Percentiles rank a stretch among this genome's conserved stretches.
phyloP scores from a whole-genome alignment of 805 yeast genomes.

The Pichia nanzhaoensis region DNA sequence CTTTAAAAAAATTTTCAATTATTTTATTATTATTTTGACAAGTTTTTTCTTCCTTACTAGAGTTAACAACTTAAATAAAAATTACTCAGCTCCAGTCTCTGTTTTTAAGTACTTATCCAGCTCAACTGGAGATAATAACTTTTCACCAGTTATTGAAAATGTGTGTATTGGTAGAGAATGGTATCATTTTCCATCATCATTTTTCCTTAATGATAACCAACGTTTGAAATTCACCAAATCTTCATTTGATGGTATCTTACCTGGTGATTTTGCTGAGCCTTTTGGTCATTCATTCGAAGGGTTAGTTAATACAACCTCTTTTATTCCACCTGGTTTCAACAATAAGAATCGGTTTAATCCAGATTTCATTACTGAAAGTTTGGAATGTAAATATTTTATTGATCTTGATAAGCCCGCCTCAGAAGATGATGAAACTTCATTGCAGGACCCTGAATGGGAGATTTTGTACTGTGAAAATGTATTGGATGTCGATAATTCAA shows the following conservation, averaged over 20 bases:
- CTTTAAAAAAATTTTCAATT: slow-evolving; percentile 8
- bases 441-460: slow-evolving; percentile 39
- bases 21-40: background rate
- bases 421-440: slow-evolving; percentile 27
- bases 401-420: slow-evolving; percentile 53
- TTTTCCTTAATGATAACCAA: slow-evolving; percentile 60
- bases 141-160: slow-evolving; percentile 31
- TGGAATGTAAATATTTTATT: slow-evolving; percentile 60
- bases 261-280: slow-evolving; percentile 69
- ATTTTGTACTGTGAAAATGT: slow-evolving; percentile 41
- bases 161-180: slow-evolving; percentile 94
- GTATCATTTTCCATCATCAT: slow-evolving; percentile 88
- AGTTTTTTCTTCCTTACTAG: slow-evolving; percentile 11
- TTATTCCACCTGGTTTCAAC: slow-evolving; percentile 62
- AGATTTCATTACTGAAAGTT: slow-evolving; percentile 43
- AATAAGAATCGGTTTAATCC: slow-evolving; percentile 61
- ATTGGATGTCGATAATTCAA: slow-evolving; percentile 47
- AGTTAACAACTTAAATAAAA: slow-evolving; percentile 45
- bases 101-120: slow-evolving; percentile 43
- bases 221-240: slow-evolving; percentile 64
- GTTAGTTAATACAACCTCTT: slow-evolving; percentile 34
- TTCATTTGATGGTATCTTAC: slow-evolving; percentile 81
- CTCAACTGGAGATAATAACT: slow-evolving; percentile 9
- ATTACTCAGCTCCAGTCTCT: slow-evolving; percentile 68
- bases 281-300: slow-evolving; percentile 15